phyloP scores from a whole-genome alignment of 306 rosid genomes.

The Castanea sativa region DNA sequence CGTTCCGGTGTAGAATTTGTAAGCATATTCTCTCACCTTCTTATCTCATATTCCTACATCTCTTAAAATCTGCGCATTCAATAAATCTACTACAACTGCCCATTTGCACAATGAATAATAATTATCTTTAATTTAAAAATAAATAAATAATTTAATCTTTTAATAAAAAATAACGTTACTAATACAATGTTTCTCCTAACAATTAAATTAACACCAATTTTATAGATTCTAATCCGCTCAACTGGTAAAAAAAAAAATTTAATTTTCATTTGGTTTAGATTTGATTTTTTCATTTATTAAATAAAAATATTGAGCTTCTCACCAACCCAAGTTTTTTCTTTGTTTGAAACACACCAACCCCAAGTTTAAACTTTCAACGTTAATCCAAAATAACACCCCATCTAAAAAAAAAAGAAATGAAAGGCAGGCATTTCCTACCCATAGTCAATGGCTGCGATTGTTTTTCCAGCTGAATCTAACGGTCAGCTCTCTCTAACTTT shows the following conservation, averaged over 20 bases:
- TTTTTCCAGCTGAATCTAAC: slow-evolving; percentile 22
- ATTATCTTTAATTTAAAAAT: no score
- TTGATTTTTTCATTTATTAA: no score
- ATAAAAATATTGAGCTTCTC: no score
- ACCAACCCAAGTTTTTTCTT: no score
- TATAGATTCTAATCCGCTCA: fast-evolving
- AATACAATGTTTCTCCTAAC: no score
- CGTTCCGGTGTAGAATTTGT: background rate
- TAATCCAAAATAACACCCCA: background rate
- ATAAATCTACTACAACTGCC: no score
- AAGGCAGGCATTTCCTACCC: slow-evolving; percentile 55
- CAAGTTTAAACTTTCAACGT: background rate
- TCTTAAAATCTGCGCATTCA: no score
- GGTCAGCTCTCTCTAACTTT: slow-evolving; percentile 43
- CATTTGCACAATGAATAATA: no score
- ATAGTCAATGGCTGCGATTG: slow-evolving; percentile 39
- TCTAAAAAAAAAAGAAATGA: slow-evolving; percentile 14
- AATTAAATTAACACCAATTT: no score
- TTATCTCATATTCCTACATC: background rate
- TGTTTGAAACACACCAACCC: background rate
- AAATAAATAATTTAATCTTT: no score
- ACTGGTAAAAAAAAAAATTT: fast-evolving
- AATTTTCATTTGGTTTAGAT: no score
- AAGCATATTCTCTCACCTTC: background rate
- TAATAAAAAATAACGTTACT: no score